Evolutionary conservation across 768 basidiomycete species (phyloP).

Genomic region (Krasilnikovozyma curviuscula): DNA sequence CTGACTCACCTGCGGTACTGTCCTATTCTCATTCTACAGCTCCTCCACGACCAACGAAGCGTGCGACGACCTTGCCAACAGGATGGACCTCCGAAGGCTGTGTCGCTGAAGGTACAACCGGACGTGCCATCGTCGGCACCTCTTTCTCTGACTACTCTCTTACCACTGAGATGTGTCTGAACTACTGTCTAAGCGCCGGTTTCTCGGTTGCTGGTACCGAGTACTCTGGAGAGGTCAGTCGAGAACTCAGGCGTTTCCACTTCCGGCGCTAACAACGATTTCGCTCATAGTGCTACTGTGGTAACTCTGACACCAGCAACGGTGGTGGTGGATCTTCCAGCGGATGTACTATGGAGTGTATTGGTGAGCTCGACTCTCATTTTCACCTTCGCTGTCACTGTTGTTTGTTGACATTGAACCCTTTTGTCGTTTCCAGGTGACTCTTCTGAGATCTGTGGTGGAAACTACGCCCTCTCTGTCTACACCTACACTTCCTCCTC

Average conservation of each 20-base stretch:
- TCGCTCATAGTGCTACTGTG: slow-evolving; percentile 38
- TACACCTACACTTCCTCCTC: slow-evolving; percentile 3
- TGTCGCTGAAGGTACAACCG: slow-evolving; percentile 36
- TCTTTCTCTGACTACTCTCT: slow-evolving; percentile 36
- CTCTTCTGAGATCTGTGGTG: slow-evolving; percentile 3
- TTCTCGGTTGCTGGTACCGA: slow-evolving; percentile 54
- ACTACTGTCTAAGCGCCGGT: slow-evolving; percentile 36
- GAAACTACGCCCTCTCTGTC: slow-evolving; percentile 5
- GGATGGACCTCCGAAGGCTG: slow-evolving; percentile 19
- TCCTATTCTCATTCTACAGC: neutral
- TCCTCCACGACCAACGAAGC: neutral
- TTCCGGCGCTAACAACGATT: slow-evolving; percentile 11
- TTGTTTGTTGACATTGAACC: neutral
- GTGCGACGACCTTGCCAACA: slow-evolving; percentile 13
- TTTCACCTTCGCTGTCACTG: neutral
- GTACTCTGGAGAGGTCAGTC: slow-evolving; percentile 33
- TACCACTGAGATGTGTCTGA: slow-evolving; percentile 49
- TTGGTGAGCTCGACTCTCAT: slow-evolving; percentile 28
- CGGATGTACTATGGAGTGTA: slow-evolving; percentile 55
- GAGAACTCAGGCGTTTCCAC: neutral
- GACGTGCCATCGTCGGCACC: slow-evolving; percentile 40
- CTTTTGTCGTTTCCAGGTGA: neutral
- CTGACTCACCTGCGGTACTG: neutral
- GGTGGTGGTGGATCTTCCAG: slow-evolving; percentile 33
- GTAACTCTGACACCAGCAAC: slow-evolving; percentile 42